Base-by-base conservation (phyloP, 2,329 filamentous ascomycete species). In the Rugonectria rugulosa region DNA sequence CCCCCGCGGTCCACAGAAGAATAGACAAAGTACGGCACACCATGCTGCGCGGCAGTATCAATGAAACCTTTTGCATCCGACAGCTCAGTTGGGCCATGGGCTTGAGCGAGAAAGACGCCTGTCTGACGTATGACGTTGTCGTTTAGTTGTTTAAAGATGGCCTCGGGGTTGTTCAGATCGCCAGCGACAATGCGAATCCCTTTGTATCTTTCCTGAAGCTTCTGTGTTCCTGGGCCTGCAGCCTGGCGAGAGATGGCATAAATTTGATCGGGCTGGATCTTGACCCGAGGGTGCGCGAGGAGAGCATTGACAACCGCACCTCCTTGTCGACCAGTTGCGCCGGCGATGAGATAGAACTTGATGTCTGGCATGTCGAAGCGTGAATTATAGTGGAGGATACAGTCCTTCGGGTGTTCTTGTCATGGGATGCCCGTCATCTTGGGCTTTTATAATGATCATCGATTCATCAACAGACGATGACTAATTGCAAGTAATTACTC, bases 1-100 rank as follows among this genome's bases (percentile, higher is more conserved):
- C 85, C 84, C 23, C 84, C 84, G n/a, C 86, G 83, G 54, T 89
- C 87, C 11, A 88, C 83, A 32, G 81, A 85, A 2, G 79, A 82
- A 69, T 87, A 88, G 37, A 89, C 79, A 59, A 88, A 85, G 63
- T 83, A 80, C 27, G 77, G 73, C 24, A 87, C 78, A 5, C 75
- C 75, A 31, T 81, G 68, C 12, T 75, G 74, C 23, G 82, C 63
- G 1, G 82, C 76, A 9, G 78, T 78, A 44, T 84, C 79, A 32
- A 86, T 74, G 5, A 88, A 66, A 0, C 70, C 74, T 32, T 79
- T 85, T 49, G 83, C 84, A 62, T 87, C 82, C 3, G 60, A 38
- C 14, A 69, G 56, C 57, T 83, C 77, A 64, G 59, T 60, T 1
- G 59, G 24, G 74, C 79, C 47, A 72, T 73, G 65, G 3, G 65